Evolutionary conservation across 345 rosid genomes (phyloP), one percentile per base, ranked within the genome.

Genomic region (Cardamine occulta): DNA sequence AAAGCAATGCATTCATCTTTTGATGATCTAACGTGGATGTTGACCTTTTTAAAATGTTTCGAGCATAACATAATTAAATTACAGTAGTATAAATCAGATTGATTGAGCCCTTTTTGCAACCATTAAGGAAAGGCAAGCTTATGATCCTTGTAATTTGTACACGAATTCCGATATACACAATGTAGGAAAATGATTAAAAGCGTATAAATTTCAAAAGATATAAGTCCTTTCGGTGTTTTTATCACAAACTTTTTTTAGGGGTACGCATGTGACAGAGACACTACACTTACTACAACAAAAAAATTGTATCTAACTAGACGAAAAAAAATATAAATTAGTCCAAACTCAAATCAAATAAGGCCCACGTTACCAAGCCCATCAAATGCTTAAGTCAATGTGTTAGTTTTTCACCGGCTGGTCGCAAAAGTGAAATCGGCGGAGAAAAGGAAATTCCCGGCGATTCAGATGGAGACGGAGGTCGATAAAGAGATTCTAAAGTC

Each of bases 401-500:
- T 55, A 6, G 52, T 40, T 59, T 40, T 59, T 68, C 61, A 23
- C 26, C 79, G 62, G 68, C 35, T 59, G 26, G 73, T 75, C 54
- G 53, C 54, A 2, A 28, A 59, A n/a, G 53, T 76, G 32, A 47
- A 23, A 64, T 54, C 78, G 74, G 21, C 74, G 76, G 68, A 39
- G 19, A 23, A 39, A 39, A 17, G 29, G 4, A 63, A 54, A 49
- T 48, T 17, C 0, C 74, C 78, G 64, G 55, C 66, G 69, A 69
- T 64, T 37, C 28, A 49, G 48, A 89, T 89, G 98, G 96, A 86
- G 56, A 73, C 82, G 52, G 86, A 71, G 84, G 82, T 85, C 31
- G 91, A 89, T 80, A 88, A 85, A 70, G 85, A 86, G 63, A 87
- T 83, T 57, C 86, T 93, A 2, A 89, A 91, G 73, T 85, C 88